Percentiles rank a stretch among this genome's conserved stretches.
Evolutionary conservation across 192 early-diverging fungal species (phyloP).

Genomic region (Polychytrium aggregatum): DNA sequence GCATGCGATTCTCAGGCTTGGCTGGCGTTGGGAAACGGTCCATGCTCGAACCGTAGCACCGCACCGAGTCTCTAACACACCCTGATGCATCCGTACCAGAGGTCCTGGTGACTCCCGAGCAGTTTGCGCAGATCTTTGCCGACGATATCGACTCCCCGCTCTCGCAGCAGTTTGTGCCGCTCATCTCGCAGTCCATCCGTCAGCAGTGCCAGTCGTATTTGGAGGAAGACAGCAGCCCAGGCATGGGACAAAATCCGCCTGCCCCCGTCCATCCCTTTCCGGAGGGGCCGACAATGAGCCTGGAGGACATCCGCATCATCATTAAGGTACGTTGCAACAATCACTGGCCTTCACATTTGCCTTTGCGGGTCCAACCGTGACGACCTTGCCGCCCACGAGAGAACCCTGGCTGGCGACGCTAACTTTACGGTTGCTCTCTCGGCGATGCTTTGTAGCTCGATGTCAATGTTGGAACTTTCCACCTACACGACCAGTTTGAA

Average conservation of each 20-base stretch:
- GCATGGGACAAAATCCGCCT: slow-evolving; percentile 22
- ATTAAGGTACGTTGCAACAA: neutral
- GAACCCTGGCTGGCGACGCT: too few relatives aligned
- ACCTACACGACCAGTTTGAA: slow-evolving; percentile 80
- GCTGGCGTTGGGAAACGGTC: too few relatives aligned
- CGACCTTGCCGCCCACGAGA: neutral
- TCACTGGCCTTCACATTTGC: neutral
- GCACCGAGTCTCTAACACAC: too few relatives aligned
- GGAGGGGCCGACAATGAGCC: neutral
- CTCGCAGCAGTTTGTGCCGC: slow-evolving; percentile 38
- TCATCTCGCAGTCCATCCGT: slow-evolving; percentile 63
- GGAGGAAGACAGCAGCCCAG: slow-evolving; percentile 31
- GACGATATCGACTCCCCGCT: slow-evolving; percentile 24
- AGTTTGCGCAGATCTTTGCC: slow-evolving; percentile 24
- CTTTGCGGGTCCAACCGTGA: neutral
- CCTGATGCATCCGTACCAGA: too few relatives aligned
- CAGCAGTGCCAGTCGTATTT: too few relatives aligned
- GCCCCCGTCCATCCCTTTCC: too few relatives aligned
- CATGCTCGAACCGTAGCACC: too few relatives aligned
- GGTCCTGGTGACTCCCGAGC: slow-evolving; percentile 26
- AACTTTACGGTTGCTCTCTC: neutral
- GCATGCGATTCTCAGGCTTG: too few relatives aligned
- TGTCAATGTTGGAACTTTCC: slow-evolving; percentile 67
- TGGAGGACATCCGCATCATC: neutral
- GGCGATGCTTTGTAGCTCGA: slow-evolving; percentile 53